Base-by-base conservation (phyloP, 225 moss, liverwort and hornwort genomes). In the Rhytidiadelphus loreus region DNA sequence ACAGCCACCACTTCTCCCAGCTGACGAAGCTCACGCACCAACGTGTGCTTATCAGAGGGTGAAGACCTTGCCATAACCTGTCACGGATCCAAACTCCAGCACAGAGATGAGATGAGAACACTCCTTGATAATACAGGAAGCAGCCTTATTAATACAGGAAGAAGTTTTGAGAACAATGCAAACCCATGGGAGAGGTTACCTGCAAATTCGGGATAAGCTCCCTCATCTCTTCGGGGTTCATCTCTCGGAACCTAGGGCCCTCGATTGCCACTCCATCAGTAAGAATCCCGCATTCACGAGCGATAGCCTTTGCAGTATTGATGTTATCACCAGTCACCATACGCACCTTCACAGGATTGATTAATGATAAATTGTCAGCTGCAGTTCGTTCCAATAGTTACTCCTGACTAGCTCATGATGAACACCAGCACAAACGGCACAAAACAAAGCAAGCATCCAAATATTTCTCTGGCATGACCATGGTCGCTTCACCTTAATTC, bases 61-160 rank as follows among this genome's bases (percentile, higher is more conserved):
- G 98, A 98, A 77, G 98, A 98, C 88, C 98, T 95, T 81, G 95
- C 98, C 97, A 98, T 97, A 76, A 98, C 97, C 98, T 98, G 88
- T 70, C 78, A 87, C 62, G 73, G 48, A 81, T 89, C 61, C 82
- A 85, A 52, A 86, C 66, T 24, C 83, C 62, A 86, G 66, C 65
- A 77, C 32, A 87, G 71, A 87, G 33, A 57, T 84, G 71, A 87
- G 33, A 57, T 84, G 56, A 90, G 83, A 50, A 81, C 52, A 48
- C 61, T 80, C 35, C 75, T 70, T 65, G 81, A 77, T 64, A 65
- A 83, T 37, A 56, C 58, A 55, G 48, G 85, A 86, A 87, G 78
- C 32, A 58, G 53, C 78, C 82, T 66, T 37, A 52, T 25, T 39
- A 44, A 44, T 64, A 82, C 30, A 55, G 69, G 56, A 81, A 56